These are phyloP conservation scores for Schizochytrium sp. DNA, from an alignment of 108 stramenopile genomes.

Conservation along the genomic window DNA sequence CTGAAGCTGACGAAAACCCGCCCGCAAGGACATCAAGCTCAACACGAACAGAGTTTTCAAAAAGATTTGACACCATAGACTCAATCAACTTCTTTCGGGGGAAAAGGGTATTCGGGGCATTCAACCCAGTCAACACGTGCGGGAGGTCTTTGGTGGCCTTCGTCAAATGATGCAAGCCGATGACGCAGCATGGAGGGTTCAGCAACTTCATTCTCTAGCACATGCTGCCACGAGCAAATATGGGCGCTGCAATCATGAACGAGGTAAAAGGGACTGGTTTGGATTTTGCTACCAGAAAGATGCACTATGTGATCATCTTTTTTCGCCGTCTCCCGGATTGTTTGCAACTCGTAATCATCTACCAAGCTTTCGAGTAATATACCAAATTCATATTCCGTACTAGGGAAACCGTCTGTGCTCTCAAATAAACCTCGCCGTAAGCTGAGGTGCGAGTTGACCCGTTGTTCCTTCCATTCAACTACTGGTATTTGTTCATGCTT, in stretches of 20 bases:
- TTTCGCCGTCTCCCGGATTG: neutral
- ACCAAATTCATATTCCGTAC: neutral
- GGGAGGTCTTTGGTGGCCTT: no score
- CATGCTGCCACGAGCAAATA: neutral
- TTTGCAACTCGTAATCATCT: neutral
- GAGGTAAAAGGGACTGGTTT: neutral
- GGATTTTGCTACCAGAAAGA: no score
- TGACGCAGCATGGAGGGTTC: neutral
- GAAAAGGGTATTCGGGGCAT: no score
- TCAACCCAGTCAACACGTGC: no score
- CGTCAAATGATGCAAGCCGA: no score
- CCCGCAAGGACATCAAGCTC: slow-evolving; percentile 14
- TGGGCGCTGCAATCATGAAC: neutral
- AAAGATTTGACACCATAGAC: neutral
- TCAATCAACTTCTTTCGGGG: neutral
- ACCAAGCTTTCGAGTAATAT: neutral
- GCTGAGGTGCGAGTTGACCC: neutral
- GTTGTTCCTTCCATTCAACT: neutral
- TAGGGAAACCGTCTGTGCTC: neutral
- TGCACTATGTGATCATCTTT: no score
- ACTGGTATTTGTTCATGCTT: neutral
- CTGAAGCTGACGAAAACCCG: slow-evolving; percentile 3
- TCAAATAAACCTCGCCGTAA: neutral
- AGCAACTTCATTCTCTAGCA: neutral
- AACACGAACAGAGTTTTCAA: neutral